Conservation (phyloP, 768 basidiomycete genomes). For the Melanogaster broomeanus region DNA sequence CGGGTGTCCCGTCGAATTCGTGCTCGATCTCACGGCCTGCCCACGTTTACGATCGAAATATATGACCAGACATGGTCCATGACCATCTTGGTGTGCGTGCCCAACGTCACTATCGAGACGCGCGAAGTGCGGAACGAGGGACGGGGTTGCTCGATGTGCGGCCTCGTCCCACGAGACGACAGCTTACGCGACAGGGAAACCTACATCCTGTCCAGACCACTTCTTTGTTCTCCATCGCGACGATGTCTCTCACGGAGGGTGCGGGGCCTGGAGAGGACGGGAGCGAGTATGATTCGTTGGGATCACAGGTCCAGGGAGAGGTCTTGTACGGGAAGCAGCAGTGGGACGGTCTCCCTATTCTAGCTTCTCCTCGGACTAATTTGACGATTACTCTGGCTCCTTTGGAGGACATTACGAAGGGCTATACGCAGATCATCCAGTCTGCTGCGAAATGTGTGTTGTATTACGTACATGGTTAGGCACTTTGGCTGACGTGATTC, state of each 20-base stretch:
- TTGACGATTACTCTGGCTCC: slow-evolving; percentile 8
- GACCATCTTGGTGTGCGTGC: too few relatives aligned
- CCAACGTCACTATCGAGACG: slow-evolving; percentile 25
- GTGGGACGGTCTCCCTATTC: too few relatives aligned
- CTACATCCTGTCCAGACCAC: too few relatives aligned
- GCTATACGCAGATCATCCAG: too few relatives aligned
- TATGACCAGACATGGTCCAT: too few relatives aligned
- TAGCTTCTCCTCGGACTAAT: not conserved
- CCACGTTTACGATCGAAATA: slow-evolving; percentile 9
- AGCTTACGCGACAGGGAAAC: slow-evolving; percentile 21
- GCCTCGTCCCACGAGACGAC: slow-evolving; percentile 6
- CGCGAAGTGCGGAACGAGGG: slow-evolving; percentile 26
- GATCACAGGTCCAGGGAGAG: too few relatives aligned
- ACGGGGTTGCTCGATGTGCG: slow-evolving; percentile 19
- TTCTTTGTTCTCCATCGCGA: slow-evolving; percentile 23
- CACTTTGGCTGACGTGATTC: too few relatives aligned
- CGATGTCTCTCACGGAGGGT: slow-evolving; percentile 3
- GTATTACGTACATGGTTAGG: too few relatives aligned
- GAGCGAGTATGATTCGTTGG: too few relatives aligned
- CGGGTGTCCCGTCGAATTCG: slow-evolving; percentile 14
- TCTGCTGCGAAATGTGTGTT: too few relatives aligned
- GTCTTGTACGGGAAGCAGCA: too few relatives aligned
- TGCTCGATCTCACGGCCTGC: slow-evolving; percentile 16
- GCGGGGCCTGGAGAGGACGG: slow-evolving; percentile 16
- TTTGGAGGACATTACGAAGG: slow-evolving; percentile 15